Evolutionary conservation across 768 basidiomycete species (phyloP), one percentile per base, ranked within the genome.

Genomic region (Pleurotus sapidus): DNA sequence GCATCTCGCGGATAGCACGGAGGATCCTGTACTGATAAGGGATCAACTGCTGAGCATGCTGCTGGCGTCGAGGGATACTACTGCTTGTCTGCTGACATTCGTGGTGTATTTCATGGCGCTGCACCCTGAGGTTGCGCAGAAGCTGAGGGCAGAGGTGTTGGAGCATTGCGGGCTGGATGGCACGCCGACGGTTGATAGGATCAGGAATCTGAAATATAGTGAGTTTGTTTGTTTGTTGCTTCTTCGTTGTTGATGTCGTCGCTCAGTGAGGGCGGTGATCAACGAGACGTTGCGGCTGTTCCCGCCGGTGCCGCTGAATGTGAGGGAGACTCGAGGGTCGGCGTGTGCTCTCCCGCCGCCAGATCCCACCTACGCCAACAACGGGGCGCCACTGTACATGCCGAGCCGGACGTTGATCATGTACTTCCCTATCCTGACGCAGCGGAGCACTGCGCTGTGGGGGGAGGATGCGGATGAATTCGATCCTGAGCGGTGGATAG

Each of bases 41-140:
- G 89, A 93, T 70, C 88, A 93, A 60, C 69, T 93, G 11, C 76
- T 93, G 48, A 93, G 84, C 64, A 84, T 92, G 68, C 73, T 94
- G 2, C 73, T 93, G 9, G 91, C 91, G 4, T 81, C 88, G 20
- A 72, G 91, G 55, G 91, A 94, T 70, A 92, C 91, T 34, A 91
- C 90, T 0, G 82, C 89, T 18, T 84, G 83, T 56, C 74, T 85
- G 2, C 65, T 93, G 59, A 91, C 89, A 15, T 90, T 77, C 61
- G 76, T 83, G 51, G 83, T 83, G 5, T 92, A 93, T 67, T 79
- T 87, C 58, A 76, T 91, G 68, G 83, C 87, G 5, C 72, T 83
- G 46, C 75, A 88, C 64, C 89, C 88, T 1, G 76, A 84, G 0
- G 73, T 88, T 23, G 67, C 77, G 14, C 62, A 67, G 15, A 76